These are phyloP conservation scores for Chimonanthus salicifolius DNA, from an alignment of 164 flowering plant species.

Conservation along the genomic window DNA sequence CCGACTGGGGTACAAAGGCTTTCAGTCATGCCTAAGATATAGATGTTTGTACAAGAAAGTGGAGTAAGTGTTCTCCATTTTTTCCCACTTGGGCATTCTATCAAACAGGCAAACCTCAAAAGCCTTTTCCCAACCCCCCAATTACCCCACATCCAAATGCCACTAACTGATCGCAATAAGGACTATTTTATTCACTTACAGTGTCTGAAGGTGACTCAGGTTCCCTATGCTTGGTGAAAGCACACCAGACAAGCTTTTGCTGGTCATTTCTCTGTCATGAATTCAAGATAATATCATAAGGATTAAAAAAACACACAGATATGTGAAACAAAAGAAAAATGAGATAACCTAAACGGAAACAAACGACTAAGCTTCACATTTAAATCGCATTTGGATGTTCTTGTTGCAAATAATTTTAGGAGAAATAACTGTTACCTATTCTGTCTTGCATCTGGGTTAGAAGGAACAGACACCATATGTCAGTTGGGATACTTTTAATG, in stretches of 20 bases:
- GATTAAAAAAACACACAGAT: neutral
- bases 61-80: too few relatives aligned
- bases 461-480: neutral
- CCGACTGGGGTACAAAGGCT: neutral
- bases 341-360: neutral
- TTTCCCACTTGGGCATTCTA: neutral
- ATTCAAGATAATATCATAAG: slow-evolving; percentile 2
- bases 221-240: slow-evolving; percentile 82
- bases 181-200: slow-evolving; percentile 39
- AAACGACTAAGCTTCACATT: neutral
- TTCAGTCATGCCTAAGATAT: neutral
- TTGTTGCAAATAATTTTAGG: neutral
- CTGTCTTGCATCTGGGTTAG: neutral
- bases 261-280: slow-evolving; percentile 69
- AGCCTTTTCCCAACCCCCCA: neutral
- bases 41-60: neutral
- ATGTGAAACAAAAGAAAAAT: neutral
- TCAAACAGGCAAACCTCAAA: neutral
- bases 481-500: too few relatives aligned
- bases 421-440: neutral
- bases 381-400: neutral
- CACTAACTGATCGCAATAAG: neutral
- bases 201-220: slow-evolving; percentile 67
- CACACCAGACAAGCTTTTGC: slow-evolving; percentile 62
- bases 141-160: neutral